Evolutionary conservation across 2,329 filamentous ascomycete genomes (phyloP).

Genomic region (Fusarium secorum): DNA sequence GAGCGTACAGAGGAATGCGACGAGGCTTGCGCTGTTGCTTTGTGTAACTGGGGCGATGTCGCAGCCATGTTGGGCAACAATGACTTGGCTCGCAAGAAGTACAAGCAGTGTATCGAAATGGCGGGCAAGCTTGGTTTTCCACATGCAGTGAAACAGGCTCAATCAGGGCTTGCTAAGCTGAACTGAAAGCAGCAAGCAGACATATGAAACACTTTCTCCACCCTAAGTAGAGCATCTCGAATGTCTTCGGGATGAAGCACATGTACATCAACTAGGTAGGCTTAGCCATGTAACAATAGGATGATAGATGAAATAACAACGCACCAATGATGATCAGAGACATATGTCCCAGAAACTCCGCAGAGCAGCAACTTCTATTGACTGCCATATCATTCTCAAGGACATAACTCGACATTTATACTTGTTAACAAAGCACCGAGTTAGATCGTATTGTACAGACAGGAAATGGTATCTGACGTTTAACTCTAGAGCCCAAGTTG

Average conservation of each 20-base stretch:
- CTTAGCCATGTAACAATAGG: conserved; percentile 20
- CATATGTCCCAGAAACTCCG: not conserved
- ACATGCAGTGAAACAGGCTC: conserved; percentile 60
- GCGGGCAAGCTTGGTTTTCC: conserved; percentile 62
- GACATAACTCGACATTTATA: not conserved
- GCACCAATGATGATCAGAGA: not conserved
- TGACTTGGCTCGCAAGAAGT: conserved; percentile 71
- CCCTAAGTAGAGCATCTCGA: not conserved
- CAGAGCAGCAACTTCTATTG: not conserved
- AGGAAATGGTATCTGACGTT: not conserved
- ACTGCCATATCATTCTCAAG: not conserved
- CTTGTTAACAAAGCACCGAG: not conserved
- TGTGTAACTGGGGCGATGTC: conserved; percentile 88
- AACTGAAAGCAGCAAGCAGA: conserved; percentile 17
- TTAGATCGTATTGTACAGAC: conserved; percentile 8
- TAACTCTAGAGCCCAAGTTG: conserved; percentile 6
- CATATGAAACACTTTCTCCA: not conserved
- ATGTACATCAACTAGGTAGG: conserved; percentile 1
- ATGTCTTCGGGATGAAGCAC: not conserved
- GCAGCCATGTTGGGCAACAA: conserved; percentile 75
- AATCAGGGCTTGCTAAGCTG: conserved; percentile 56
- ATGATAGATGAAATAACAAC: not conserved
- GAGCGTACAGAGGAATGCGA: conserved; percentile 82
- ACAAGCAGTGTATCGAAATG: conserved; percentile 71
- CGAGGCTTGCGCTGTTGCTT: conserved; percentile 79